phyloP scores from a whole-genome alignment of 2,329 filamentous ascomycete genomes.

The Fusarium dlaminii region DNA sequence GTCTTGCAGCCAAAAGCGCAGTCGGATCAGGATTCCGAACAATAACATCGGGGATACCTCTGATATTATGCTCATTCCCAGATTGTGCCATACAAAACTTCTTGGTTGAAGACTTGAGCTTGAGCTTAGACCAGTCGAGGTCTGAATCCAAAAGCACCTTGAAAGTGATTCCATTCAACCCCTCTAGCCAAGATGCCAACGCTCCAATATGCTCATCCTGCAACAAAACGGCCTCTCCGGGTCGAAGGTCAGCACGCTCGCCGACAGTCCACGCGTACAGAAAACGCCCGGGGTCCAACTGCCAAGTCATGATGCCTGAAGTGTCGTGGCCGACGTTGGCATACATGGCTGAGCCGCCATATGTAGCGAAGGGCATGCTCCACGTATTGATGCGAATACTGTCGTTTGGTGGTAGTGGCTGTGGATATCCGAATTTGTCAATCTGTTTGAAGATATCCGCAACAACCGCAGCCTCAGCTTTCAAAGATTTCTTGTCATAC shows the following conservation, averaged over 20 bases:
- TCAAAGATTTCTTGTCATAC: background rate
- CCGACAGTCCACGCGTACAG: background rate
- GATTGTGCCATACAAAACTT: background rate
- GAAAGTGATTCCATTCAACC: background rate
- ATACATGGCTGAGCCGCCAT: background rate
- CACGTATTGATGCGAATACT: background rate
- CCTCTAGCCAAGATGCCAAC: background rate
- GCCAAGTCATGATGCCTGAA: background rate
- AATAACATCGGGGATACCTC: background rate
- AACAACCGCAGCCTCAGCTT: background rate
- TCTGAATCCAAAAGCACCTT: background rate
- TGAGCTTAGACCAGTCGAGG: background rate
- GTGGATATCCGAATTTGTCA: background rate
- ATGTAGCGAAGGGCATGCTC: background rate
- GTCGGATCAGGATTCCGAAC: background rate
- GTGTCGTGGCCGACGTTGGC: background rate
- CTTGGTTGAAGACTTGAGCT: background rate
- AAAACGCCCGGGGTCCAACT: background rate
- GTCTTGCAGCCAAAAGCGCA: background rate
- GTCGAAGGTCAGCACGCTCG: background rate
- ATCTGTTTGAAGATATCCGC: background rate
- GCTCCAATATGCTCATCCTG: background rate
- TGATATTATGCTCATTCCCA: background rate
- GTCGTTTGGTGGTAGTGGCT: background rate
- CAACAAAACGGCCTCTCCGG: background rate